phyloP scores from a whole-genome alignment of 177 flowering plant genomes.

The Vitis hybrid region DNA sequence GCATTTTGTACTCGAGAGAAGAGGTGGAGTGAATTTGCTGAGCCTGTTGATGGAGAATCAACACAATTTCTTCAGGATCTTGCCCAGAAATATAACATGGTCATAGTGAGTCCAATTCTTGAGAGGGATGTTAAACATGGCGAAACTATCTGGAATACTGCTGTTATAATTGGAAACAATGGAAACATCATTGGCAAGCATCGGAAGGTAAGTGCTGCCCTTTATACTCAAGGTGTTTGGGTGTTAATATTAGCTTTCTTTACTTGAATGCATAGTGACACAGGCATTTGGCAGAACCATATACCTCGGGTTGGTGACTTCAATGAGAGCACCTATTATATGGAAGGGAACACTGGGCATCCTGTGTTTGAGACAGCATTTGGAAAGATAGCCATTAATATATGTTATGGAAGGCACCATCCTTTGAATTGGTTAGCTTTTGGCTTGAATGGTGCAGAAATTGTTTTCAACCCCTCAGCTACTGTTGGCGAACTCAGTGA shows the following conservation, averaged over 20 bases:
- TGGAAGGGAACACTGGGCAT: slow-evolving; percentile 99
- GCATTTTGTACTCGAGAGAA: slow-evolving; percentile 98
- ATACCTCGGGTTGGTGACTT: slow-evolving; percentile 98
- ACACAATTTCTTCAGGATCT: slow-evolving; percentile 71
- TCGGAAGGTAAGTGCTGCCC: slow-evolving; percentile 65
- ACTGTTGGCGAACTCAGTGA: slow-evolving; percentile 99
- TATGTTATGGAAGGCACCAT: slow-evolving; percentile 98
- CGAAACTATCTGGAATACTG: slow-evolving; percentile 95
- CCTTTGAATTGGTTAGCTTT: slow-evolving; percentile 97
- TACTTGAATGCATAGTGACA: slow-evolving; percentile 10
- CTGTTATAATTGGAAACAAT: slow-evolving; percentile 86
- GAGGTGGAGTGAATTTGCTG: slow-evolving; percentile 98
- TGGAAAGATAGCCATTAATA: slow-evolving; percentile 91
- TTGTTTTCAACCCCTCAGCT: slow-evolving; percentile 97
- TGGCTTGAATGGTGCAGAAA: slow-evolving; percentile 97
- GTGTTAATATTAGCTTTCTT: not conserved
- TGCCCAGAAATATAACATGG: slow-evolving; percentile 87
- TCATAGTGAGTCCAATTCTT: slow-evolving; percentile 86
- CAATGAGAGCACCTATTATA: slow-evolving; percentile 98
- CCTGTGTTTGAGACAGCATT: slow-evolving; percentile 94
- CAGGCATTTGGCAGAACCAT: slow-evolving; percentile 70
- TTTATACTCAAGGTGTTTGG: not conserved
- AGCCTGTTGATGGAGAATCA: slow-evolving; percentile 92
- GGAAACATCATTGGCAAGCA: slow-evolving; percentile 97
- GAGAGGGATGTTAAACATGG: slow-evolving; percentile 95